Evolutionary conservation across 2,329 filamentous ascomycete genomes (phyloP).

Genomic region (Fusarium sp.): DNA sequence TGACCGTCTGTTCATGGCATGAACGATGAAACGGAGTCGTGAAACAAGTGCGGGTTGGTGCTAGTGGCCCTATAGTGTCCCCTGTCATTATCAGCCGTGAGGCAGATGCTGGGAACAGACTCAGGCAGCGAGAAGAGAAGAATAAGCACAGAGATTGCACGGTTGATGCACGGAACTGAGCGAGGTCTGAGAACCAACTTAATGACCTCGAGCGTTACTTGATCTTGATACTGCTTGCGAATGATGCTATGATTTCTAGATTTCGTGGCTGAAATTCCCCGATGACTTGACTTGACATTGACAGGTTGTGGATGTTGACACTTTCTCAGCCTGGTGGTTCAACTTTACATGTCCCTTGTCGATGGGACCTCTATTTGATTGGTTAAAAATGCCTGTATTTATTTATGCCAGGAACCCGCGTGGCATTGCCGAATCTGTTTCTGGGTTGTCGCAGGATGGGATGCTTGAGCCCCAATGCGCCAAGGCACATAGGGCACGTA

Average conservation of each 20-base stretch:
- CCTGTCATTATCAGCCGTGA: slow-evolving; percentile 15
- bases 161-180: slow-evolving; percentile 5
- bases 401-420: slow-evolving; percentile 36
- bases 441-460: slow-evolving; percentile 32
- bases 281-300: background rate
- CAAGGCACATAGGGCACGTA: background rate
- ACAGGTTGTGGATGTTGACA: background rate
- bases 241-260: slow-evolving; percentile 3
- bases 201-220: background rate
- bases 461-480: slow-evolving; percentile 3
- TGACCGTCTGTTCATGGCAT: slow-evolving; percentile 26
- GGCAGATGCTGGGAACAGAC: slow-evolving; percentile 2
- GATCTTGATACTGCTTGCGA: background rate
- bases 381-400: slow-evolving; percentile 1
- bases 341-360: slow-evolving; percentile 3
- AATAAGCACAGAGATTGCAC: background rate
- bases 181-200: background rate
- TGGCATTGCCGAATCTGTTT: slow-evolving; percentile 28
- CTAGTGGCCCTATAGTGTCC: slow-evolving; percentile 22
- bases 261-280: slow-evolving; percentile 12
- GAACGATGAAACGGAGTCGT: slow-evolving; percentile 40
- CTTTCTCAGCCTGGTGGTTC: slow-evolving; percentile 5
- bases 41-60: slow-evolving; percentile 25
- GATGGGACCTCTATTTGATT: slow-evolving; percentile 5
- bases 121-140: background rate